phyloP scores from a whole-genome alignment of 1,284 basidiomycete genomes.

The Anthracocystis panici-leucophaei region DNA sequence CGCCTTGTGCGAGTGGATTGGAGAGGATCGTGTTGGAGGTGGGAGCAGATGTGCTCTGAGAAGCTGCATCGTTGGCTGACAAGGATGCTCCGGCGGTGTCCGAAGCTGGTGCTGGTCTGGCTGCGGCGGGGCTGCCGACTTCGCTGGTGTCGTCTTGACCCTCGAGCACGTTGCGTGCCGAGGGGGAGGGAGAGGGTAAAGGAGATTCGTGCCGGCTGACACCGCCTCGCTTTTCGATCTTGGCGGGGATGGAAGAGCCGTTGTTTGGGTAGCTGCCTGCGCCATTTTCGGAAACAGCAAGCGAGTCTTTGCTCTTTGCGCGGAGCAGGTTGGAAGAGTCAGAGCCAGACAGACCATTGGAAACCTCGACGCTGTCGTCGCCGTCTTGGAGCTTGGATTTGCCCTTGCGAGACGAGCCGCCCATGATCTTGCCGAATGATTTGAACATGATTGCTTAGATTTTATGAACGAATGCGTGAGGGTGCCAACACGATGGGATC shows the following conservation, averaged over 20 bases:
- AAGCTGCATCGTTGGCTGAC: slow-evolving; percentile 33
- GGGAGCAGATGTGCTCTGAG: slow-evolving; percentile 28
- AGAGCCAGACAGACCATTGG: slow-evolving; percentile 38
- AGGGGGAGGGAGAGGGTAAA: slow-evolving; percentile 60
- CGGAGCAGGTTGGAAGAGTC: slow-evolving; percentile 48
- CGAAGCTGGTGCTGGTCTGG: slow-evolving; percentile 26
- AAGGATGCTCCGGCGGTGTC: slow-evolving; percentile 12
- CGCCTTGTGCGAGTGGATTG: slow-evolving; percentile 48
- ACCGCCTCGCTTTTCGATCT: slow-evolving; percentile 64
- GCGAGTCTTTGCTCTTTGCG: slow-evolving; percentile 41
- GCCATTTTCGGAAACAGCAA: slow-evolving; percentile 31
- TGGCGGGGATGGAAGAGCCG: slow-evolving; percentile 40
- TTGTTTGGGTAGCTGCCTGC: slow-evolving; percentile 14
- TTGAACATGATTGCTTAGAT: slow-evolving; percentile 60
- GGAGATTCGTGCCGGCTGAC: slow-evolving; percentile 63
- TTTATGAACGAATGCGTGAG: background rate
- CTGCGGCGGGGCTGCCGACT: slow-evolving; percentile 32
- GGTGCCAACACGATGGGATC: background rate
- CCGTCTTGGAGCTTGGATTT: slow-evolving; percentile 57
- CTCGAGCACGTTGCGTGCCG: slow-evolving; percentile 50
- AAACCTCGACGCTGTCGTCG: slow-evolving; percentile 29
- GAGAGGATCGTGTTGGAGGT: slow-evolving; percentile 51
- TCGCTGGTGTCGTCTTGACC: slow-evolving; percentile 31
- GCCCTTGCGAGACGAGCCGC: slow-evolving; percentile 63
- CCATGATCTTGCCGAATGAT: slow-evolving; percentile 66